phyloP scores from a whole-genome alignment of 352 stramenopile species.

The Phytophthora pini region DNA sequence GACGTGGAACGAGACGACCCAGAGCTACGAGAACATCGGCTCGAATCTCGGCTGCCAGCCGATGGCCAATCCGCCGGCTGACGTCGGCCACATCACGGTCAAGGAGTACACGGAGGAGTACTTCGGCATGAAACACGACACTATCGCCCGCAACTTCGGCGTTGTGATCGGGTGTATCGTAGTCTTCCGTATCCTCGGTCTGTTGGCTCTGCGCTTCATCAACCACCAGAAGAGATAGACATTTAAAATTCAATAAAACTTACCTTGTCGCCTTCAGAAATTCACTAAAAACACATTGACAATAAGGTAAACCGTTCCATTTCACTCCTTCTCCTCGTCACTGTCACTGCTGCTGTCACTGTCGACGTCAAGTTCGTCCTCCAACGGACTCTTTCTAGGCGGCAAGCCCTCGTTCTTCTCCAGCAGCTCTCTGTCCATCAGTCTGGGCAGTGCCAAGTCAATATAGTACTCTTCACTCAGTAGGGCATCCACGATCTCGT shows the following conservation, averaged over 20 bases:
- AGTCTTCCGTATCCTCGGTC: slow-evolving; percentile 39
- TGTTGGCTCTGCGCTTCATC: slow-evolving; percentile 31
- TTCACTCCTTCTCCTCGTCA: slow-evolving; percentile 22
- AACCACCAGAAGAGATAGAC: slow-evolving; percentile 45
- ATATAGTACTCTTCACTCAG: slow-evolving; percentile 93
- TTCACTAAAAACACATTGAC: too few relatives aligned
- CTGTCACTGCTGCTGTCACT: slow-evolving; percentile 29
- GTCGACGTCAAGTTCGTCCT: slow-evolving; percentile 71
- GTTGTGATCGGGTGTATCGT: slow-evolving; percentile 32
- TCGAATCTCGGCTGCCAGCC: slow-evolving; percentile 33
- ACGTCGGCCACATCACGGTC: slow-evolving; percentile 26
- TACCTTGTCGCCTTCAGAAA: neutral
- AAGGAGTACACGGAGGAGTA: slow-evolving; percentile 35
- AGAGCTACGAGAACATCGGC: slow-evolving; percentile 16
- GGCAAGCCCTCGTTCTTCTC: slow-evolving; percentile 78
- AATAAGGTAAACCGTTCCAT: too few relatives aligned
- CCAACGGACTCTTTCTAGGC: slow-evolving; percentile 69
- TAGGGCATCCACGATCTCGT: slow-evolving; percentile 96
- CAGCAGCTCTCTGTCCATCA: slow-evolving; percentile 89
- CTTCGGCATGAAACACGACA: slow-evolving; percentile 26
- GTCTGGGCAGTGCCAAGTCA: slow-evolving; percentile 93
- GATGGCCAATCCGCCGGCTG: slow-evolving; percentile 12
- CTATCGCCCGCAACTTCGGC: slow-evolving; percentile 34
- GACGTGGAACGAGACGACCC: slow-evolving; percentile 23
- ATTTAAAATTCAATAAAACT: neutral